Evolutionary conservation across 805 yeast species (phyloP).

Genomic region (Scheffersomyces ergatensis): DNA sequence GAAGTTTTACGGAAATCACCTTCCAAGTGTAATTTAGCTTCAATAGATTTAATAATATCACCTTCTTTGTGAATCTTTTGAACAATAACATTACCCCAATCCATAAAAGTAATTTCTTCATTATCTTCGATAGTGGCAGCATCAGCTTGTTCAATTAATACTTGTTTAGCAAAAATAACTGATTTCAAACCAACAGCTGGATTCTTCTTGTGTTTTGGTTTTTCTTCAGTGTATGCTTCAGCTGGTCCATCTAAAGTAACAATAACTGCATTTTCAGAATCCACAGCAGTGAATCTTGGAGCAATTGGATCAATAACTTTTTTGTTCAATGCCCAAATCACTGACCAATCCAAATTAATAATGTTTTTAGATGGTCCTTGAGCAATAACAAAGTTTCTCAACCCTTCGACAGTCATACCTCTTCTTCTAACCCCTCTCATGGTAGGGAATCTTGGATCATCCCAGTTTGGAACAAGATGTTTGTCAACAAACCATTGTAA

Average conservation of each 20-base stretch:
- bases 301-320: constrained; percentile 96
- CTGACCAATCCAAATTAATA: constrained; percentile 94
- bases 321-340: constrained; percentile 97
- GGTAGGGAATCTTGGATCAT: constrained; percentile 99
- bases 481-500: constrained; percentile 99
- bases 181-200: constrained; percentile 84
- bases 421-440: constrained; percentile 99
- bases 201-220: constrained; percentile 94
- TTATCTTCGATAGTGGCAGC: constrained; percentile 64
- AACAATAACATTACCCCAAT: constrained; percentile 94
- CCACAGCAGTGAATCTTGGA: constrained; percentile 89
- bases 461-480: constrained; percentile 87
- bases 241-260: constrained; percentile 73
- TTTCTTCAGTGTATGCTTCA: constrained; percentile 60
- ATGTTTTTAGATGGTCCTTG: constrained; percentile 99
- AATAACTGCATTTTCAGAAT: constrained; percentile 60
- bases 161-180: constrained; percentile 61
- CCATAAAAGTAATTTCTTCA: constrained; percentile 97
- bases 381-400: constrained; percentile 85
- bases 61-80: constrained; percentile 66
- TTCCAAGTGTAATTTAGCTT: constrained; percentile 80
- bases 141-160: constrained; percentile 85
- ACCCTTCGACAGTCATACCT: constrained; percentile 99
- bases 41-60: constrained; percentile 56
- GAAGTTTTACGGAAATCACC: constrained; percentile 98